Evolutionary conservation across 306 rosid species (phyloP).

Genomic region (Vigna hirtella): DNA sequence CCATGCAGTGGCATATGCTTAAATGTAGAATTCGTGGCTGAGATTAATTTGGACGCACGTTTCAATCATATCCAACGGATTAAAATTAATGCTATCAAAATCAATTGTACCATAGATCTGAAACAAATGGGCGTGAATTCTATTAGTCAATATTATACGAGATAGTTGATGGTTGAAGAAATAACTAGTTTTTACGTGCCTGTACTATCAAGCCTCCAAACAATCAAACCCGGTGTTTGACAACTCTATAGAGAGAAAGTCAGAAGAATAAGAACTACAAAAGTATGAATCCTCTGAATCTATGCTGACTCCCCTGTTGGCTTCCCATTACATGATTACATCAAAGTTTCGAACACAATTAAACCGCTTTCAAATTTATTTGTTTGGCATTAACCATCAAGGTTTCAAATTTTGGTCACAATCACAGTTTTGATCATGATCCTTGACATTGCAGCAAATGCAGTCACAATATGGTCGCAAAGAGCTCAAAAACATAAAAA

Average conservation of each 20-base stretch:
- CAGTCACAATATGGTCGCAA: neutral
- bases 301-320: neutral
- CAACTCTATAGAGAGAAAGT: neutral
- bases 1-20: neutral
- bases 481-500: neutral
- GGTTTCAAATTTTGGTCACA: neutral
- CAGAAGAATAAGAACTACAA: neutral
- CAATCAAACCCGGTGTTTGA: neutral
- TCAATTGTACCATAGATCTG: neutral
- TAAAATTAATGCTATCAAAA: neutral
- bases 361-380: neutral
- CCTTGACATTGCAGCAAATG: neutral
- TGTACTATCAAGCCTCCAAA: neutral
- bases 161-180: neutral
- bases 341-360: conserved; percentile 1
- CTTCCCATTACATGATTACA: conserved; percentile 11
- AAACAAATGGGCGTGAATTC: neutral
- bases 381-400: neutral
- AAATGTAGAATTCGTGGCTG: neutral
- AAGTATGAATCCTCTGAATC: neutral
- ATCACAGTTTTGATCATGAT: neutral
- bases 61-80: neutral
- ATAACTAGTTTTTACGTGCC: conserved; percentile 12
- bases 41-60: neutral
- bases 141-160: conserved; percentile 18